Evolutionary conservation across 768 basidiomycete genomes (phyloP).

Genomic region (Suillus plorans): DNA sequence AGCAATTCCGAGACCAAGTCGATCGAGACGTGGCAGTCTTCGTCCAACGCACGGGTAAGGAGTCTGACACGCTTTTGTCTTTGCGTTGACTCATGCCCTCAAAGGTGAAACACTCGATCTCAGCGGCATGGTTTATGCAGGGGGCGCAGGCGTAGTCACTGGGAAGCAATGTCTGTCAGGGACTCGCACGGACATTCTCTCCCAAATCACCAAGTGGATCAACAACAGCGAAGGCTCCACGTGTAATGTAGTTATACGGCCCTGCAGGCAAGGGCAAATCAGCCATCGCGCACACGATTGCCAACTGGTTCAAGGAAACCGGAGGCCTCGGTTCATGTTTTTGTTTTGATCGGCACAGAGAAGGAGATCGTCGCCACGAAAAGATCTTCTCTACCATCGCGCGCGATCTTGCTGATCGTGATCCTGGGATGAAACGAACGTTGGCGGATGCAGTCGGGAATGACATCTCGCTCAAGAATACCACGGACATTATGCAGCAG

Average conservation of each 20-base stretch:
- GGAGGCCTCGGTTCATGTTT: slow-evolving; percentile 18
- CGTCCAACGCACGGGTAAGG: not conserved
- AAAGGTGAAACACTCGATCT: not conserved
- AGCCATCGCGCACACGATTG: slow-evolving; percentile 22
- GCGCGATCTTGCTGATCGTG: slow-evolving; percentile 17
- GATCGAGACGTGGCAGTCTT: not conserved
- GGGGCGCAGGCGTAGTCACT: not conserved
- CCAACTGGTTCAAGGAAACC: slow-evolving; percentile 8
- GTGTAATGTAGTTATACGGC: slow-evolving; percentile 15
- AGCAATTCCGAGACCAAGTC: not conserved
- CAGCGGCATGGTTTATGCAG: not conserved
- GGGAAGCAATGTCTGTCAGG: slow-evolving; percentile 15
- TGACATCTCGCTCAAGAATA: not conserved
- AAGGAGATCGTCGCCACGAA: slow-evolving; percentile 4
- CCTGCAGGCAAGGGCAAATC: slow-evolving; percentile 30
- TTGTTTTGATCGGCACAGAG: slow-evolving; percentile 14
- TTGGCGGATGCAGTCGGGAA: slow-evolving; percentile 2
- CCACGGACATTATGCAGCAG: slow-evolving; percentile 6
- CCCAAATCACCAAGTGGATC: slow-evolving; percentile 18
- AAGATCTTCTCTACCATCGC: slow-evolving; percentile 32
- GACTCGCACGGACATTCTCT: slow-evolving; percentile 13
- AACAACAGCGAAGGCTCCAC: not conserved
- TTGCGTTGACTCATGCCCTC: not conserved
- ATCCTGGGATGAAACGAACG: slow-evolving; percentile 5
- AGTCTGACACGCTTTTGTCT: not conserved